These are phyloP conservation scores for Acer campestre DNA, from an alignment of 345 rosid genomes.

Conservation along the genomic window DNA sequence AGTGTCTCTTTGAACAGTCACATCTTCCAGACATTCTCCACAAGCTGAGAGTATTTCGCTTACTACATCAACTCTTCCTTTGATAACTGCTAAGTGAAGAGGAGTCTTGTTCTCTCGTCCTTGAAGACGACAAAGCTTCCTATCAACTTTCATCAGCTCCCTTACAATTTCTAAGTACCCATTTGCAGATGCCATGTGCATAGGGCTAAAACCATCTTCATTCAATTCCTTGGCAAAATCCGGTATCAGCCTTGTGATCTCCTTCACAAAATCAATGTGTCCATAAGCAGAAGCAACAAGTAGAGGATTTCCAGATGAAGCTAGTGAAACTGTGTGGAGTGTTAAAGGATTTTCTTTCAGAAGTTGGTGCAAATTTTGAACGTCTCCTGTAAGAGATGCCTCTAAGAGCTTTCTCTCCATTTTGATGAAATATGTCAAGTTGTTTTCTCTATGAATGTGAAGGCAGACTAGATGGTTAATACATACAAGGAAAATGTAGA, in stretches of 20 bases:
- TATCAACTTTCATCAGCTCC: slow-evolving; percentile 37
- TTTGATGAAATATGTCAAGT: neutral
- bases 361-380: slow-evolving; percentile 16
- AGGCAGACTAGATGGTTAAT: neutral
- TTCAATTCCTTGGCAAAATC: slow-evolving; percentile 38
- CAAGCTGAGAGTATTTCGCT: slow-evolving; percentile 39
- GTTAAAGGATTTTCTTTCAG: slow-evolving; percentile 26
- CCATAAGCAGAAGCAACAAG: slow-evolving; percentile 33
- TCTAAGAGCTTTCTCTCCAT: slow-evolving; percentile 28
- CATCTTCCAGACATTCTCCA: slow-evolving; percentile 38
- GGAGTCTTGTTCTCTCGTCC: slow-evolving; percentile 46
- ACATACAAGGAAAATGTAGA: neutral
- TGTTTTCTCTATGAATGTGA: neutral
- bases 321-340: slow-evolving; percentile 14
- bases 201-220: slow-evolving; percentile 40
- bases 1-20: slow-evolving; percentile 40
- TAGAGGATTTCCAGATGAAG: slow-evolving; percentile 27
- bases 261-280: slow-evolving; percentile 32
- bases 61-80: slow-evolving; percentile 38
- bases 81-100: slow-evolving; percentile 38
- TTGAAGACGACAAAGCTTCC: slow-evolving; percentile 29
- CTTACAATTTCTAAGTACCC: slow-evolving; percentile 38
- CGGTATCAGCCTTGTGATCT: slow-evolving; percentile 34
- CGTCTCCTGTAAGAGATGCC: slow-evolving; percentile 29
- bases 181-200: slow-evolving; percentile 48